Conservation (phyloP, 768 basidiomycete genomes). For the Mycena metata region DNA sequence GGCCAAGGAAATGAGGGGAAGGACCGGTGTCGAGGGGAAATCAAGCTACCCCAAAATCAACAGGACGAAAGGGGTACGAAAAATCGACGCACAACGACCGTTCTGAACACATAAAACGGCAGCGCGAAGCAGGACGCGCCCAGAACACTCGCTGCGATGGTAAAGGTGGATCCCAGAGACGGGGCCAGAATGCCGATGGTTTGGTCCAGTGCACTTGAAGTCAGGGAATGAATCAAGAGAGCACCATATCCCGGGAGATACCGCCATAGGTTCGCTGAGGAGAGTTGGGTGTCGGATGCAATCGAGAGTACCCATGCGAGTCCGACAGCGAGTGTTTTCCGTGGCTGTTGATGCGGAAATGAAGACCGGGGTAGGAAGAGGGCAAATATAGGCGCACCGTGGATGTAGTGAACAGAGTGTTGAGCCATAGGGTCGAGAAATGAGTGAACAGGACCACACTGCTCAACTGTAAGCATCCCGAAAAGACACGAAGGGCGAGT, state of each 20-base stretch:
- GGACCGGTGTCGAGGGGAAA: constrained; percentile 62
- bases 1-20: constrained; percentile 70
- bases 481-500: not conserved
- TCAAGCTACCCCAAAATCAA: constrained; percentile 55
- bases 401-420: constrained; percentile 61
- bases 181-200: constrained; percentile 70
- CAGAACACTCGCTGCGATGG: constrained; percentile 67
- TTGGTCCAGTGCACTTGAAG: constrained; percentile 74
- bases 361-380: constrained; percentile 1
- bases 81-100: constrained; percentile 63
- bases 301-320: constrained; percentile 68
- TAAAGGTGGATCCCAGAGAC: constrained; percentile 68
- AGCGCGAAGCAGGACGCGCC: constrained; percentile 75
- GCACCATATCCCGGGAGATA: constrained; percentile 78
- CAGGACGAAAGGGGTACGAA: constrained; percentile 8
- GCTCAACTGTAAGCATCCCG: constrained; percentile 17
- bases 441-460: constrained; percentile 81
- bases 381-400: constrained; percentile 54
- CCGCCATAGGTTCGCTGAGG: constrained; percentile 54
- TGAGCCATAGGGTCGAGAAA: constrained; percentile 78
- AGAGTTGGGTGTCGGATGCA: constrained; percentile 66
- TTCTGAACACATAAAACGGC: constrained; percentile 73
- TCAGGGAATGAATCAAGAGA: constrained; percentile 68
- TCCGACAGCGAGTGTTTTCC: constrained; percentile 61
- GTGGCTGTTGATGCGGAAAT: constrained; percentile 54